A percentile compares a stretch with the other conserved stretches of the same genome.
These are phyloP conservation scores for Lachancea waltii DNA, from an alignment of 805 yeast genomes.

Conservation along the genomic window DNA sequence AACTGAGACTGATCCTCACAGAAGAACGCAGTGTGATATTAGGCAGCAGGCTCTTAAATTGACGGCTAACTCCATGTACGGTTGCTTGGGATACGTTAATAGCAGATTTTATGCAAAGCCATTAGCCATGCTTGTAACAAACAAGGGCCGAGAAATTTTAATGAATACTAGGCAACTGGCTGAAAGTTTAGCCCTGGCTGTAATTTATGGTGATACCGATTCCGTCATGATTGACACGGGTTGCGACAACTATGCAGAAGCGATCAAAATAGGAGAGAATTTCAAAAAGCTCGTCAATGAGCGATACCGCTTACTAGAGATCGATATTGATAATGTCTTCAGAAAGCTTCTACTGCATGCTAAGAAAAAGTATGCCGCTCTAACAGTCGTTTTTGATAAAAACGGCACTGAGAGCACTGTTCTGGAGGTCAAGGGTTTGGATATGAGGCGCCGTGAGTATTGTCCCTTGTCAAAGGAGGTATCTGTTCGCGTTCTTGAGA, in stretches of 20 bases:
- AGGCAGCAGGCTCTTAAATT: conserved; percentile 92
- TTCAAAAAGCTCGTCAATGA: conserved; percentile 85
- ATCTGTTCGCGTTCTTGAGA: conserved; percentile 66
- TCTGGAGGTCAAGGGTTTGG: conserved; percentile 92
- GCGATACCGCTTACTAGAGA: conserved; percentile 78
- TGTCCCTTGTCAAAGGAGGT: conserved; percentile 89
- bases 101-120: conserved; percentile 96
- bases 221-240: conserved; percentile 98
- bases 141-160: conserved; percentile 90
- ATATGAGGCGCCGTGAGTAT: conserved; percentile 94
- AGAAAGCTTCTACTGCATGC: conserved; percentile 78
- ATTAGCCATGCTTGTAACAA: conserved; percentile 89
- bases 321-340: conserved; percentile 92
- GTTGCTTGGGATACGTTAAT: conserved; percentile 88
- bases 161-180: conserved; percentile 91
- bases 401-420: conserved; percentile 50
- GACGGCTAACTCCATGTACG: conserved; percentile 99
- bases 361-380: conserved; percentile 97
- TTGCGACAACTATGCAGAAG: conserved; percentile 58
- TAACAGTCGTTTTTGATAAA: conserved; percentile 49
- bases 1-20: conserved; percentile 56
- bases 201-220: conserved; percentile 97
- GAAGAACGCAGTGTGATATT: conserved; percentile 82
- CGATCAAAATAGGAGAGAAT: conserved; percentile 73
- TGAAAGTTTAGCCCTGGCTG: conserved; percentile 72